phyloP scores from a whole-genome alignment of 495 filamentous ascomycete genomes.

The Aspergillus sparsus region DNA sequence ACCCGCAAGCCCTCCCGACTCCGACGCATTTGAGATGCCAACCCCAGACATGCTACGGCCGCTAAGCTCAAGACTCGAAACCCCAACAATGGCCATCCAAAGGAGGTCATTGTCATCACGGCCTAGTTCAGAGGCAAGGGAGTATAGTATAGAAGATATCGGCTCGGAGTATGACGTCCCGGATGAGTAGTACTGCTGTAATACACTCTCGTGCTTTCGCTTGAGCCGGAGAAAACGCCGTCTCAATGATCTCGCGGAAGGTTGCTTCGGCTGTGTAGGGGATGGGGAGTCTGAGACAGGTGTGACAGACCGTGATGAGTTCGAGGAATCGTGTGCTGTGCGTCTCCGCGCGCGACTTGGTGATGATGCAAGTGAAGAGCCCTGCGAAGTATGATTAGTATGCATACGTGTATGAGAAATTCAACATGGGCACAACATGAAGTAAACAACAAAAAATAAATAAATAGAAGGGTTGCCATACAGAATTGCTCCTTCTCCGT shows the following conservation, averaged over 20 bases:
- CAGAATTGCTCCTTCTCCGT: constrained; percentile 82
- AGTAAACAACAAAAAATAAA: background rate
- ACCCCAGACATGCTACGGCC: constrained; percentile 81
- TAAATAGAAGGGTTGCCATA: constrained; percentile 42
- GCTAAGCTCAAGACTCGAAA: constrained; percentile 87
- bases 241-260: constrained; percentile 69
- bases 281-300: constrained; percentile 53
- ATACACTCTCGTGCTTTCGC: constrained; percentile 68
- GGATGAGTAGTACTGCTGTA: constrained; percentile 78
- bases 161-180: constrained; percentile 94
- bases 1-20: constrained; percentile 62
- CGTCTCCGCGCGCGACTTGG: constrained; percentile 43
- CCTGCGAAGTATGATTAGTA: constrained; percentile 52
- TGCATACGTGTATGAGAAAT: background rate
- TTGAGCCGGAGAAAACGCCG: constrained; percentile 71
- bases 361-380: constrained; percentile 54
- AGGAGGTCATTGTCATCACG: constrained; percentile 95
- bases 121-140: constrained; percentile 89
- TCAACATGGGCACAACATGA: background rate
- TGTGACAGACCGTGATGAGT: constrained; percentile 49
- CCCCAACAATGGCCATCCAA: constrained; percentile 91
- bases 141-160: constrained; percentile 90
- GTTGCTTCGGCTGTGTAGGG: constrained; percentile 59
- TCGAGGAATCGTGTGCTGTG: constrained; percentile 41
- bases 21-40: constrained; percentile 62